Evolutionary conservation across 805 yeast species (phyloP), one percentile per base, ranked within the genome.

Genomic region (Candida succiphila): DNA sequence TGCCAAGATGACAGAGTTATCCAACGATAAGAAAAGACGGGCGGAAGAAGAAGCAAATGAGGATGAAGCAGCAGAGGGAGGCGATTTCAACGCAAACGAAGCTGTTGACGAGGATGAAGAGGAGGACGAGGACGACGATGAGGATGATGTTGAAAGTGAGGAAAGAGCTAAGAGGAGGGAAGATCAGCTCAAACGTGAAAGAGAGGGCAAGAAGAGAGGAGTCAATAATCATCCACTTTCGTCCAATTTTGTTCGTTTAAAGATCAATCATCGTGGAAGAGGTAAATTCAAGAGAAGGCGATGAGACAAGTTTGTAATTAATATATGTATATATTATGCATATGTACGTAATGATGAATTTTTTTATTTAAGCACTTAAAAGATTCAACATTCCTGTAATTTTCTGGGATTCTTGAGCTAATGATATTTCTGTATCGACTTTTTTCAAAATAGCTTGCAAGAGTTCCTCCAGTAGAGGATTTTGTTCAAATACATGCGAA

Each of bases 311-410:
- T 18, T 18, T 28, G 16, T n/a, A 18, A 13, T 7, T 13, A 6
- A 25, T 6, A 25, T 25, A 12, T 10, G 8, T 22, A 12, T 22
- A 22, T 26, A 26, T 9, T 17, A n/a, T 15, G 20, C 7, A 12
- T 20, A 29, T 17, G 14, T 14, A 16, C 8, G 13, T 22, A 23
- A 18, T 18, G 17, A 18, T 29, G 21, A 7, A 14, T 5, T 20
- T 9, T 9, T 21, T 29, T 35, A 43, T 33, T 59, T 69, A 39
- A 60, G 51, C 70, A 32, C 87, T 78, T 47, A 89, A 65, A 45
- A 92, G 58, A 57, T 86, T 94, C 46, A 92, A 63, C 96, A 92
- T 92, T 35, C 98, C 98, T 48, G 82, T 86, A 29, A 92, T 75
- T 52, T 76, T 79, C 54, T 80, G 82, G 6, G 96, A 94, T 52